Evolutionary conservation across 345 rosid genomes (phyloP).

Genomic region (Aquilaria malaccensis): DNA sequence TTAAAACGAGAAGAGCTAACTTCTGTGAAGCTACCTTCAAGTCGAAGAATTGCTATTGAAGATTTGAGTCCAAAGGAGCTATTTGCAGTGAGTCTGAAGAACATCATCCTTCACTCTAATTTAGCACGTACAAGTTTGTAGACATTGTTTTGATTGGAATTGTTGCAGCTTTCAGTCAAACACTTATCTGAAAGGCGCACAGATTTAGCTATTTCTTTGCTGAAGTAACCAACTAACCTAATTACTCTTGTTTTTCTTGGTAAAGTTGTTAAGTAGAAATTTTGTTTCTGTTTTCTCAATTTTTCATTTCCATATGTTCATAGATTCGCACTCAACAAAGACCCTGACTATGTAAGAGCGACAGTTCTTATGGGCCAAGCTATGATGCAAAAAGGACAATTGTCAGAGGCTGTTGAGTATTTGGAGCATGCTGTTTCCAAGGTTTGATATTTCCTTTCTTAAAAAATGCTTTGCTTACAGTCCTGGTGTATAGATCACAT

Average conservation of each 20-base stretch:
- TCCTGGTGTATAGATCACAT: too few relatives aligned
- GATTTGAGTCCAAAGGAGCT: constrained; percentile 49
- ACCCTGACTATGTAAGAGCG: constrained; percentile 55
- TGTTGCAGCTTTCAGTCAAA: constrained; percentile 59
- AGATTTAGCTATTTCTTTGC: constrained; percentile 48
- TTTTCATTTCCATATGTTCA: constrained; percentile 7
- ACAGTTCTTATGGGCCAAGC: constrained; percentile 68
- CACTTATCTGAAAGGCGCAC: constrained; percentile 44
- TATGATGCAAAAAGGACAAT: constrained; percentile 47
- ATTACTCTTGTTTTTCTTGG: neutral
- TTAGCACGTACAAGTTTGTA: constrained; percentile 7
- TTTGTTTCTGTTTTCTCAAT: constrained; percentile 1
- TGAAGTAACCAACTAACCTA: constrained; percentile 32
- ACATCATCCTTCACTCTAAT: constrained; percentile 6
- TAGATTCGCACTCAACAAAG: constrained; percentile 75
- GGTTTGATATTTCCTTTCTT: constrained; percentile 25
- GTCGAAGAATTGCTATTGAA: constrained; percentile 27
- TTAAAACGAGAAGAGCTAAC: constrained; percentile 15
- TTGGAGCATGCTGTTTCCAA: constrained; percentile 70
- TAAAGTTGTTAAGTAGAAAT: neutral
- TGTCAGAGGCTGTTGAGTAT: constrained; percentile 48
- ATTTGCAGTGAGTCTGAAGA: constrained; percentile 46
- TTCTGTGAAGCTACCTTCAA: constrained; percentile 23
- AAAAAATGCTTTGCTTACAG: neutral
- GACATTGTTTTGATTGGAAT: constrained; percentile 19